Evolutionary conservation across 192 early-diverging fungal species (phyloP).

Genomic region (Mortierella antarctica): DNA sequence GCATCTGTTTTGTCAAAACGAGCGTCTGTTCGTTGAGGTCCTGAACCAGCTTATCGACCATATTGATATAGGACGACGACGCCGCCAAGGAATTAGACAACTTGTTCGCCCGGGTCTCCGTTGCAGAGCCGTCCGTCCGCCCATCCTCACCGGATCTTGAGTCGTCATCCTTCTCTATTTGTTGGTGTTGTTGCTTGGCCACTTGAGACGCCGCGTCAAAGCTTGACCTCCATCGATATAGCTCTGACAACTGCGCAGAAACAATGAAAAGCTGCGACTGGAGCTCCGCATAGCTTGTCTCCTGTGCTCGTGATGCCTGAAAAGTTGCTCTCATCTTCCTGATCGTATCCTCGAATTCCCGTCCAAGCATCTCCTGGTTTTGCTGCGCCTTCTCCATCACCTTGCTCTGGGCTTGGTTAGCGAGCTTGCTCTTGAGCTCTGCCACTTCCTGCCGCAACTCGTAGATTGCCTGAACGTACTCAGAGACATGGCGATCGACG

Average conservation of each 20-base stretch:
- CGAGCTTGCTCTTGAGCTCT: constrained; percentile 59
- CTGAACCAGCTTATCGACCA: constrained; percentile 32
- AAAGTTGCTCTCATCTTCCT: constrained; percentile 46
- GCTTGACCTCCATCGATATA: constrained; percentile 28
- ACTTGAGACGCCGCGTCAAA: constrained; percentile 32
- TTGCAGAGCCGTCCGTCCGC: not conserved
- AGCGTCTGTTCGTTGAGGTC: constrained; percentile 17
- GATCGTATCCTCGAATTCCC: constrained; percentile 31
- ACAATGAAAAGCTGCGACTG: constrained; percentile 31
- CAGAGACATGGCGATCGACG: constrained; percentile 67
- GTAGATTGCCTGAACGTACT: constrained; percentile 70
- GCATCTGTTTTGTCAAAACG: constrained; percentile 19
- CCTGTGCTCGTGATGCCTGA: constrained; percentile 27
- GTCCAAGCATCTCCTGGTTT: constrained; percentile 8
- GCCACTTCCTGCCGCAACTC: constrained; percentile 70
- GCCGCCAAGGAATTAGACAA: constrained; percentile 19
- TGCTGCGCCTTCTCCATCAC: constrained; percentile 26
- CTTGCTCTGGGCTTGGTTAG: constrained; percentile 28
- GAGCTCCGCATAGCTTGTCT: constrained; percentile 36
- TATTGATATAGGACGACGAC: constrained; percentile 32
- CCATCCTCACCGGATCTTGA: not conserved
- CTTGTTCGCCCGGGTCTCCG: constrained; percentile 6
- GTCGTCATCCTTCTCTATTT: constrained; percentile 14
- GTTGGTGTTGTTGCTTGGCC: constrained; percentile 13
- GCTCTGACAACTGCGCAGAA: constrained; percentile 20